Evolutionary conservation across 257 asterid genomes (phyloP), one percentile per base, ranked within the genome.

Genomic region (Solanum pennellii): DNA sequence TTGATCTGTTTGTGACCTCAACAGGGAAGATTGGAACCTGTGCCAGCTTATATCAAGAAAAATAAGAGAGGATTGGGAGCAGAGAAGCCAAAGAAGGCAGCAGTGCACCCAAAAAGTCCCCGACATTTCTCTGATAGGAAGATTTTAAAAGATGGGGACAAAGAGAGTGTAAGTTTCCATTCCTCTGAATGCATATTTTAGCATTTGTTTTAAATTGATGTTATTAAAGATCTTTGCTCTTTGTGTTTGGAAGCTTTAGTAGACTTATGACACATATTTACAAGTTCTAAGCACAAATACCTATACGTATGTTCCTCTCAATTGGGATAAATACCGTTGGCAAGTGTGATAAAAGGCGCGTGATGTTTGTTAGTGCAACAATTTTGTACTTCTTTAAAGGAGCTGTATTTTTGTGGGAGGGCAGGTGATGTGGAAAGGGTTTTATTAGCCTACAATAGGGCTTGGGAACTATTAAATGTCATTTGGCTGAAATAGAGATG

Each of bases 21-120:
- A 87, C 96, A 96, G 99, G 99, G 98, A 87, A 92, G 98, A 89
- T 89, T 96, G 92, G 99, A 96, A 92, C 98, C 98, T 29, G 89
- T 96, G 80, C 90, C 93, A 91, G 91, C 95, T 49, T 80, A 89
- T 72, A 39, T 91, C 56, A 96, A 94, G 94, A 96, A 90, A 88
- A 94, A 95, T 69, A 96, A 94, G 90, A 93, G 94, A 87, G 99
- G 98, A 27, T 56, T 96, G 89, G 99, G 98, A 90, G 98, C 98
- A 13, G 97, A 94, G n/a, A 93, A 90, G 88, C 90, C 89, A 82
- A 92, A 92, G 85, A 90, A 89, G 88, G 88, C 29, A 65, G 88
- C 72, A 49, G 89, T 89, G 82, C 88, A 90, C 83, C 74, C 44
- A 12, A 66, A 83, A 72, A 35, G 84, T 44, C 33, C 16, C 87